Evolutionary conservation across 352 stramenopile species (phyloP), one percentile per base, ranked within the genome.

Genomic region (Phytophthora tentaculata): DNA sequence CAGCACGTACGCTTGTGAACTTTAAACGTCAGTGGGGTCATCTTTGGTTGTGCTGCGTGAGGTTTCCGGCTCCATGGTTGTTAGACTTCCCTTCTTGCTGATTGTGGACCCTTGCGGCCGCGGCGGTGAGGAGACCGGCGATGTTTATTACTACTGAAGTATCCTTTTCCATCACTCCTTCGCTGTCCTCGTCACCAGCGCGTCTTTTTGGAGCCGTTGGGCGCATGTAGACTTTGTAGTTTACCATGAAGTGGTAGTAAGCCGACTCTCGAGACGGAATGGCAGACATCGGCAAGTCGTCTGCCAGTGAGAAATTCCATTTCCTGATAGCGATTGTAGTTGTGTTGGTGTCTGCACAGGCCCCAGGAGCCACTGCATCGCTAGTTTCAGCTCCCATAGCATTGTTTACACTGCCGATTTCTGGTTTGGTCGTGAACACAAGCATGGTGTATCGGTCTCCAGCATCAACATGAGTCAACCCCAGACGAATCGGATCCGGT

Each of bases 181-280:
- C 62, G 26, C 57, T 53, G n/a, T n/a, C n/a, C n/a, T n/a, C n/a
- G n/a, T n/a, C n/a, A 13, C 61, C 56, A 26, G 43, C 57, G 3
- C 24, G 37, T 7, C 13, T 32, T 19, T 22, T 66, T 20, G 47
- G 23, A 12, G 28, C 48, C 9, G 48, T 49, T 5, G 43, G 32
- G 0, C 70, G 80, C 19, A 88, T 67, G 13, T 71, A 60, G 7
- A 90, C 74, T 61, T 83, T 84, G 65, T 90, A 91, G 49, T 79
- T 81, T 3, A 37, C 50, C 80, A 90, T 91, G 56, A 87, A 81
- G 19, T 77, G 53, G 59, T 79, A 89, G 58, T 82, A 91, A 8
- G 49, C 64, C 1, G 70, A 52, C 60, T 88, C 73, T 52, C 69
- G 76, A 6, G 83, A 91, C 8, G 83, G 81, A 23, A 91, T 79